phyloP scores from a whole-genome alignment of 176 grass and related monocot genomes.

The Poa pratensis region DNA sequence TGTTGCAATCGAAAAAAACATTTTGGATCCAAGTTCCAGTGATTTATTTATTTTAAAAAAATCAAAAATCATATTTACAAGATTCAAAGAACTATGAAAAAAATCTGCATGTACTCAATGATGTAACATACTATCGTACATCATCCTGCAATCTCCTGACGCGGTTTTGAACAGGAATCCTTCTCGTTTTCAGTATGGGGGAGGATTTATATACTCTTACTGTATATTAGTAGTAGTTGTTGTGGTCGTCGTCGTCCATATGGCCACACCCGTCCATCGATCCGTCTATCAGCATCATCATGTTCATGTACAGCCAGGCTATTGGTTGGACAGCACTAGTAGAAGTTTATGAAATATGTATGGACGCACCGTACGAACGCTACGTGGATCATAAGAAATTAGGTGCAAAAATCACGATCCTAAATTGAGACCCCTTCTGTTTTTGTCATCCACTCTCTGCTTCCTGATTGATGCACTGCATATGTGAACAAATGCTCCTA shows the following conservation, averaged over 20 bases:
- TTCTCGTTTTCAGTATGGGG: slow-evolving; percentile 17
- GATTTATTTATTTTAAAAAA: too few relatives aligned
- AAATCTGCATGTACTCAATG: too few relatives aligned
- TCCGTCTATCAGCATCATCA: neutral
- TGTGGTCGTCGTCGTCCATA: too few relatives aligned
- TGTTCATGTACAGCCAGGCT: slow-evolving; percentile 28
- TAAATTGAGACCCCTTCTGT: neutral
- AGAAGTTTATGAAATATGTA: neutral
- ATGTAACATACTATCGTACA: too few relatives aligned
- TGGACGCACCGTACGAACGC: neutral
- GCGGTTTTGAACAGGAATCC: slow-evolving; percentile 39
- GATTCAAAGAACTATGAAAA: too few relatives aligned
- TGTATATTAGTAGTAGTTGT: neutral
- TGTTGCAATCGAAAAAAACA: too few relatives aligned
- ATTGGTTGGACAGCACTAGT: slow-evolving; percentile 37
- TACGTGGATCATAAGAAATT: neutral
- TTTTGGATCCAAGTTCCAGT: too few relatives aligned
- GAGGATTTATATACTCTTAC: neutral
- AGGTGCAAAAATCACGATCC: neutral
- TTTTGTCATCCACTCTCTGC: neutral
- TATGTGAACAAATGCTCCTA: slow-evolving; percentile 24
- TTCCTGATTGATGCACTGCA: slow-evolving; percentile 7
- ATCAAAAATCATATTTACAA: too few relatives aligned
- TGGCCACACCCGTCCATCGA: neutral
- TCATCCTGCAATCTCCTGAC: slow-evolving; percentile 6